Evolutionary conservation across 768 basidiomycete genomes (phyloP).

Genomic region (Amanita rubescens): DNA sequence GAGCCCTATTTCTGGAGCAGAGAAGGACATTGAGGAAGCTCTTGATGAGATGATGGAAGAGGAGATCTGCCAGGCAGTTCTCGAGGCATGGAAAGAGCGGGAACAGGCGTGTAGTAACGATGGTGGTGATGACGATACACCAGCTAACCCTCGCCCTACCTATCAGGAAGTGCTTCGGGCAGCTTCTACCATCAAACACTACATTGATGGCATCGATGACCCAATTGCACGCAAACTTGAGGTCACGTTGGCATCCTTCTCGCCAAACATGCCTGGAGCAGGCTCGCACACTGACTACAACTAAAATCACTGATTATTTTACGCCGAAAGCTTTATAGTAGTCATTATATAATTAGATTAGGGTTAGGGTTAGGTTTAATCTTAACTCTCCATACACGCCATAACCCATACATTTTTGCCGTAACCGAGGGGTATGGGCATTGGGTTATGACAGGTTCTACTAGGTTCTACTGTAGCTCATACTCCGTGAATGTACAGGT

Average conservation of each 20-base stretch:
- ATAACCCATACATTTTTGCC: constrained; percentile 2
- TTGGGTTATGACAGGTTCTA: background rate
- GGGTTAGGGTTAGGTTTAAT: constrained; percentile 4
- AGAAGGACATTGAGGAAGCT: constrained; percentile 15
- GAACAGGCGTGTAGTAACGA: constrained; percentile 13
- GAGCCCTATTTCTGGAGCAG: constrained; percentile 11
- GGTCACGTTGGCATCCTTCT: constrained; percentile 14
- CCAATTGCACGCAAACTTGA: constrained; percentile 18
- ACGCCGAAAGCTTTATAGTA: background rate
- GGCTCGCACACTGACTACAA: constrained; percentile 11
- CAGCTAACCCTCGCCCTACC: constrained; percentile 11
- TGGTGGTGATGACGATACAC: constrained; percentile 8
- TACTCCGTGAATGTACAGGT: too few relatives aligned
- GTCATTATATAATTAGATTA: background rate
- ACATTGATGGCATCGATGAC: constrained; percentile 13
- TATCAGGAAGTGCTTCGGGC: constrained; percentile 14
- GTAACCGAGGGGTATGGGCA: background rate
- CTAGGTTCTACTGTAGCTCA: too few relatives aligned
- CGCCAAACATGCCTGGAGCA: constrained; percentile 12
- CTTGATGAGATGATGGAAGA: constrained; percentile 16
- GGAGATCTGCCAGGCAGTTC: constrained; percentile 20
- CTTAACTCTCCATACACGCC: background rate
- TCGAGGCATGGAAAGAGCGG: constrained; percentile 15
- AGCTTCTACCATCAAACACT: constrained; percentile 13
- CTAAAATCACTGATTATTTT: constrained; percentile 14